A percentile compares a stretch with the other conserved stretches of the same genome.
phyloP scores from a whole-genome alignment of 73 alveolate species.

The Blepharisma japonicum region DNA sequence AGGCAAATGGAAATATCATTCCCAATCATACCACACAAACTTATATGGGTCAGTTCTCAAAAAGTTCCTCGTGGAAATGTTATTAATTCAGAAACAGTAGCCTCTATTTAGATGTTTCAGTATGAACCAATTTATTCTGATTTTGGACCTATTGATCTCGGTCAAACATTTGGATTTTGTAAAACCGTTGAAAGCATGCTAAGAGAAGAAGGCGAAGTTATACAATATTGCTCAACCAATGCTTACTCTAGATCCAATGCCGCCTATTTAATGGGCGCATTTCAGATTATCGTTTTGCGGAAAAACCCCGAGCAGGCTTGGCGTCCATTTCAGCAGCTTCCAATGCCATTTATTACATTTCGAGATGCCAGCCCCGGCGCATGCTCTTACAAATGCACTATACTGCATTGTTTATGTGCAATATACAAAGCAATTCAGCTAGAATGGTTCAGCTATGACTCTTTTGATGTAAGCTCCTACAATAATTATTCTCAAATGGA shows the following conservation, averaged over 20 bases:
- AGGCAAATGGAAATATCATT: not conserved
- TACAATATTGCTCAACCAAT: constrained; percentile 37
- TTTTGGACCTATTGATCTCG: constrained; percentile 3
- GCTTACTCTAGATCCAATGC: constrained; percentile 33
- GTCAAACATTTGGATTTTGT: not conserved
- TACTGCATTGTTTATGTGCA: constrained; percentile 67
- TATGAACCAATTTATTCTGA: constrained; percentile 9
- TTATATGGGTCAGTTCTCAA: constrained; percentile 1
- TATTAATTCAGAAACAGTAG: not conserved
- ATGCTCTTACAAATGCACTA: constrained; percentile 50
- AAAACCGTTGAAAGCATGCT: constrained; percentile 10
- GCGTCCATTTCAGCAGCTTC: constrained; percentile 27
- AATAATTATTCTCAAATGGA: constrained; percentile 37
- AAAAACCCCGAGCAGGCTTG: constrained; percentile 69
- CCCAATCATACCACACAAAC: constrained; percentile 3
- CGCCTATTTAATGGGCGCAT: constrained; percentile 70
- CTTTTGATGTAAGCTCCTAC: constrained; percentile 44
- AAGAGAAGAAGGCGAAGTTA: constrained; percentile 22
- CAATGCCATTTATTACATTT: constrained; percentile 39
- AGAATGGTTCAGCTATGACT: constrained; percentile 61
- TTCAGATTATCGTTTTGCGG: constrained; percentile 50
- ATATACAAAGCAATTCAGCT: constrained; percentile 53
- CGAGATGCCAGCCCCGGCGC: constrained; percentile 49
- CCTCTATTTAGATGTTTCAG: not conserved
- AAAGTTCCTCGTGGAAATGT: constrained; percentile 2